phyloP scores from a whole-genome alignment of 139 green algal species.

The Haematococcus lacustris region DNA sequence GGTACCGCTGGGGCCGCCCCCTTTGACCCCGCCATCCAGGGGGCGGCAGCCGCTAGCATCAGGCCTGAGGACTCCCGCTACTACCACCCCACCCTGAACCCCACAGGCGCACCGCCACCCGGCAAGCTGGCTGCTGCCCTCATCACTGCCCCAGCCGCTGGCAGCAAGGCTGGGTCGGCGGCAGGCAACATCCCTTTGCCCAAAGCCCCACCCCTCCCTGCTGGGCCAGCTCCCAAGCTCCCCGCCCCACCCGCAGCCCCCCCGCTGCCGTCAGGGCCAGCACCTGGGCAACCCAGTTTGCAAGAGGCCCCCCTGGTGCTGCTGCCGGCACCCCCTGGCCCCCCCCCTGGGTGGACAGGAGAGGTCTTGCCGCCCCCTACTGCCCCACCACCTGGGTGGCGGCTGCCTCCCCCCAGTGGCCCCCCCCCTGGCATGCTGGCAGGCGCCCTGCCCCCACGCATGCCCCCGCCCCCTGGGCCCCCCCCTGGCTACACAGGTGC shows the following conservation, averaged over 20 bases:
- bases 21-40: no score
- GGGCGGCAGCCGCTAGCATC: no score
- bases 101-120: constrained; percentile 46
- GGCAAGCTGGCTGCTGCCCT: constrained; percentile 26
- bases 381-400: constrained; percentile 23
- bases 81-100: constrained; percentile 68
- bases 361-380: constrained; percentile 18
- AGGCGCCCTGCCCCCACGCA: constrained; percentile 4
- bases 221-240: constrained; percentile 39
- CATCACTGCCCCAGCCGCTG: constrained; percentile 3
- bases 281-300: not conserved
- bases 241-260: constrained; percentile 29
- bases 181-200: constrained; percentile 46
- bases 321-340: constrained; percentile 8
- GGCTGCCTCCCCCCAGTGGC: constrained; percentile 5
- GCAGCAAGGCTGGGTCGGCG: no score
- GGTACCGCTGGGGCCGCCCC: no score
- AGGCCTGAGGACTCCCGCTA: constrained; percentile 56
- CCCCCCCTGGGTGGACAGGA: constrained; percentile 10
- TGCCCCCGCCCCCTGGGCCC: constrained; percentile 10
- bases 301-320: constrained; percentile 7
- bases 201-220: constrained; percentile 53
- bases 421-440: not conserved
- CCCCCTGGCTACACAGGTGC: constrained; percentile 1
- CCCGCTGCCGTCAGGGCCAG: constrained; percentile 21